Percentiles rank a stretch among this genome's conserved stretches.
These are phyloP conservation scores for Diplodia corticola DNA, from an alignment of 2,329 filamentous ascomycete species.

Conservation along the genomic window DNA sequence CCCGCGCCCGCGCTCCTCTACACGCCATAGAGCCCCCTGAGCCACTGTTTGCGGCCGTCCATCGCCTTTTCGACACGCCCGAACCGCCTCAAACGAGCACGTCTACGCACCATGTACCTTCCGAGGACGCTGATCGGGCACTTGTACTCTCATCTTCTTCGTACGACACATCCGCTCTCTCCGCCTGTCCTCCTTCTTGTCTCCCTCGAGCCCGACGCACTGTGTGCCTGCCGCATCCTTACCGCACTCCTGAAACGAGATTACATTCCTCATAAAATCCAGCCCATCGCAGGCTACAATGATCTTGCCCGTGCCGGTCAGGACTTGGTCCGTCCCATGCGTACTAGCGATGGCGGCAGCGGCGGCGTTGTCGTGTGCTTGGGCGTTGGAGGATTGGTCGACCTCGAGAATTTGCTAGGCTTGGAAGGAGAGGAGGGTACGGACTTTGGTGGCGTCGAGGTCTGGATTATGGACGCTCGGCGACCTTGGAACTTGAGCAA, in stretches of 20 bases:
- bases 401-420: constrained; percentile 77
- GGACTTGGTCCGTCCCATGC: constrained; percentile 82
- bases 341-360: constrained; percentile 76
- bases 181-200: constrained; percentile 89
- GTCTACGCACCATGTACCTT: constrained; percentile 74
- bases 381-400: constrained; percentile 88
- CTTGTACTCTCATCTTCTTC: constrained; percentile 85
- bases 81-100: neutral
- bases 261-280: constrained; percentile 96
- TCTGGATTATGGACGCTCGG: constrained; percentile 91
- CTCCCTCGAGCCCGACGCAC: constrained; percentile 89
- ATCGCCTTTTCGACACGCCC: neutral
- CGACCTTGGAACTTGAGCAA: constrained; percentile 94
- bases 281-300: constrained; percentile 88
- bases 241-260: constrained; percentile 93
- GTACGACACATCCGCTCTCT: constrained; percentile 83
- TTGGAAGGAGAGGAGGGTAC: constrained; percentile 69
- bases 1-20: neutral
- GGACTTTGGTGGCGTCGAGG: constrained; percentile 79
- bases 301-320: constrained; percentile 80
- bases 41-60: neutral
- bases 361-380: constrained; percentile 90
- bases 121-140: constrained; percentile 86
- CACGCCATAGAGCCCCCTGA: neutral
- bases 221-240: constrained; percentile 93